A percentile compares a stretch with the other conserved stretches of the same genome.
Evolutionary conservation across 176 grass and related monocot genomes (phyloP).

Genomic region (Musa schizocarpa): DNA sequence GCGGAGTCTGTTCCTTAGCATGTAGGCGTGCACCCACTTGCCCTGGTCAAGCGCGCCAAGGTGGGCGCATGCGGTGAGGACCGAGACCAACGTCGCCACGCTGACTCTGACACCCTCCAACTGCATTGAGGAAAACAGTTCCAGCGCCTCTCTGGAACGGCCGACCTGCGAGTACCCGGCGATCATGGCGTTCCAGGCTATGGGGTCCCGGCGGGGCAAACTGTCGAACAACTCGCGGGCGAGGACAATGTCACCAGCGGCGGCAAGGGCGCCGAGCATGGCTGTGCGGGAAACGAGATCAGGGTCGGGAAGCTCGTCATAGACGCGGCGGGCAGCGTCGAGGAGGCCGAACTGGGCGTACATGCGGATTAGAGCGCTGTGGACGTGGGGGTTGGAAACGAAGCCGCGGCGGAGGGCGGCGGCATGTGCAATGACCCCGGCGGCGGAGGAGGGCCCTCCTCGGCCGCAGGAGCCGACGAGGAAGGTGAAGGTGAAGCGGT

Average conservation of each 20-base stretch:
- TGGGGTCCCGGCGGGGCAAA: conserved; percentile 43
- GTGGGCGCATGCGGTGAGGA: conserved; percentile 52
- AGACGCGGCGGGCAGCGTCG: conserved; percentile 22
- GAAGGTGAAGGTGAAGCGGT: conserved; percentile 54
- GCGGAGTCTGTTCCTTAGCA: conserved; percentile 21
- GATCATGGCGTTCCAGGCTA: conserved; percentile 72
- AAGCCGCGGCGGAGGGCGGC: conserved; percentile 39
- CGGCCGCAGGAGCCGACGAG: conserved; percentile 42
- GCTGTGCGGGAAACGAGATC: conserved; percentile 47
- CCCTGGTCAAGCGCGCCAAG: conserved; percentile 53
- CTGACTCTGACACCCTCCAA: conserved; percentile 22
- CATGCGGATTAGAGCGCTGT: conserved; percentile 57
- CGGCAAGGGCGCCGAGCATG: conserved; percentile 29
- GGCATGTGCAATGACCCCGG: conserved; percentile 33
- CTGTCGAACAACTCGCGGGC: conserved; percentile 53
- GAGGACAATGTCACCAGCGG: conserved; percentile 26
- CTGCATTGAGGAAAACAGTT: conserved; percentile 54
- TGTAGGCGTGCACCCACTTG: conserved; percentile 41
- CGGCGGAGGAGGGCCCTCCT: not conserved
- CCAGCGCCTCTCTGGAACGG: conserved; percentile 41
- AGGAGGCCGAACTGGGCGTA: conserved; percentile 46
- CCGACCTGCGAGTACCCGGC: conserved; percentile 42
- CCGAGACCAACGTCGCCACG: conserved; percentile 51
- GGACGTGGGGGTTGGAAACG: conserved; percentile 46
- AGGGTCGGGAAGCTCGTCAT: conserved; percentile 36